Base-by-base conservation (phyloP, 2,329 filamentous ascomycete species). In the Sarocladium brachiariae region DNA sequence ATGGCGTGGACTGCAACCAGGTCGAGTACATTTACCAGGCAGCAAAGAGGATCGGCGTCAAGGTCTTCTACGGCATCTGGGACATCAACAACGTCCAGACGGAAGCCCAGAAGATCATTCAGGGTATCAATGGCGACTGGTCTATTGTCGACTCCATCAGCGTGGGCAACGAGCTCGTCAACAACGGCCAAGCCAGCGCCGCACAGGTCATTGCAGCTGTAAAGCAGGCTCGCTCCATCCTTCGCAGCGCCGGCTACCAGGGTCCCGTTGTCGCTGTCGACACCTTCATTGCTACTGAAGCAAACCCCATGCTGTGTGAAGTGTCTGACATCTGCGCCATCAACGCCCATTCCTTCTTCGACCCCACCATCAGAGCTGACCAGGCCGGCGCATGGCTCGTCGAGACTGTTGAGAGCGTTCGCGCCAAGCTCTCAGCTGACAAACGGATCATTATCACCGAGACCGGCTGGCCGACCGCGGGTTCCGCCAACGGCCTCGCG, bases 321-420 rank as follows among this genome's bases (percentile, higher is more conserved):
- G 75, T 72, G 41, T 87, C 86, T 1, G 89, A 95, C 61, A 88
- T 87, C 69, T 89, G 84, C 60, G 86, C 88, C 14, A 79, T 86
- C 63, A 95, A 96, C 68, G 80, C 83, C 57, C 89, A 95, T 66
- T 80, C 89, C 11, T 95, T 90, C 76, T 95, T 93, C 65, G 86
- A 95, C 58, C 67, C 73, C 3, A 79, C 77, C 43, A 77, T 78
- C 23, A 64, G 66, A 2, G 78, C 88, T 1, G 66, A 70, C 1
- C 66, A 79, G 27, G 82, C 89, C 2, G 89, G 89, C 3, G 58
- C 64, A 1, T 95, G 89, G 65, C 78, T 90, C 34, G 65, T 72
- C 34, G 70, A 72, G 23, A 81, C 84, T 55, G 76, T 80, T 24
- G 54, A 60, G 10, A 64, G 63, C 23, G 65, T 81, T 34, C 65